Evolutionary conservation across 2,329 filamentous ascomycete species (phyloP).

Genomic region (Alternaria triticina): DNA sequence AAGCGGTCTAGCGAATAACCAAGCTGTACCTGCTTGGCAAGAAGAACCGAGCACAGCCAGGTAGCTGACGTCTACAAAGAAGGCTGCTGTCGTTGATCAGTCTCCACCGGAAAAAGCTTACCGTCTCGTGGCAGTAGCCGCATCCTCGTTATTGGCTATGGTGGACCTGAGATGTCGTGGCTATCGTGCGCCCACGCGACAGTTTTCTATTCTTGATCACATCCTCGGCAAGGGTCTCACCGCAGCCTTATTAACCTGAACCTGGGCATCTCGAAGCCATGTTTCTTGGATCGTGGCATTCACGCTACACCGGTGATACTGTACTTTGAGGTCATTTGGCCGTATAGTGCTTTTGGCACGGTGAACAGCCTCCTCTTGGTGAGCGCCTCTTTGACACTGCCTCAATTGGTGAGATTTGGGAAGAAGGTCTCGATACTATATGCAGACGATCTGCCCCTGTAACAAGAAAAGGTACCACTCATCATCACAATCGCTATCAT

Average conservation of each 20-base stretch:
- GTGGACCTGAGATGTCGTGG: neutral
- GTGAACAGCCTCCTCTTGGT: conserved; percentile 14
- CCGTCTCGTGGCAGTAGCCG: neutral
- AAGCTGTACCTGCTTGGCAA: conserved; percentile 28
- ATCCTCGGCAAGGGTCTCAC: neutral
- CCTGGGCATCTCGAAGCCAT: neutral
- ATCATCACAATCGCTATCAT: neutral
- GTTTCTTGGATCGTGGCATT: neutral
- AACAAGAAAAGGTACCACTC: neutral
- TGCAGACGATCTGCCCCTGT: neutral
- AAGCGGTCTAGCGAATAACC: conserved; percentile 23
- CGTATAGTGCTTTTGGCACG: neutral
- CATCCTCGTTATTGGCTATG: conserved; percentile 10
- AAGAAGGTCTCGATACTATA: neutral
- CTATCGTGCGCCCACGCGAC: conserved; percentile 16
- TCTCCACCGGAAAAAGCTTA: neutral
- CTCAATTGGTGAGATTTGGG: conserved; percentile 6
- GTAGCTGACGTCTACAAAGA: conserved; percentile 29
- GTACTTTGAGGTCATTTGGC: neutral
- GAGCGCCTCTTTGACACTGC: conserved; percentile 17
- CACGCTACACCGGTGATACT: neutral
- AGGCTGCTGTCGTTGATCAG: neutral
- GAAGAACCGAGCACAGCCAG: conserved; percentile 29
- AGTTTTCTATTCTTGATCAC: conserved; percentile 19
- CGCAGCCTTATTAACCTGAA: neutral